phyloP scores from a whole-genome alignment of 345 rosid genomes.

The Syzygium oleosum region DNA sequence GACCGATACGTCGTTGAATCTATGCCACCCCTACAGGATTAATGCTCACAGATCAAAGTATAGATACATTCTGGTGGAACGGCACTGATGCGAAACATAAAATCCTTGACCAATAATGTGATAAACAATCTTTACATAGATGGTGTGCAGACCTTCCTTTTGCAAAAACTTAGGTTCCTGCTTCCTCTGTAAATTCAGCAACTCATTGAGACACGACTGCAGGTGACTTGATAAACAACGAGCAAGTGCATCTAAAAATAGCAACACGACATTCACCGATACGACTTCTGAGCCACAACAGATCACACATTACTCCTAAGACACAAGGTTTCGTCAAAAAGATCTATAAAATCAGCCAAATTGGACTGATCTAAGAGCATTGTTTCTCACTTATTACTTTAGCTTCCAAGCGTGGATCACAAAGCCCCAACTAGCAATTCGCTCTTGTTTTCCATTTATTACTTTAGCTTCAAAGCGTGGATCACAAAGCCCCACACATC shows the following conservation, averaged over 20 bases:
- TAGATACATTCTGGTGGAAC: background rate
- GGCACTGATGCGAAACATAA: background rate
- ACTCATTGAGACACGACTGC: background rate
- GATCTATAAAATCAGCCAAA: background rate
- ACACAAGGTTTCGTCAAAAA: background rate
- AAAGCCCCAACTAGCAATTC: background rate
- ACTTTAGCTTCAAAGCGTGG: background rate
- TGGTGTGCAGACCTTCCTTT: background rate
- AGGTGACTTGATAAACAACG: background rate
- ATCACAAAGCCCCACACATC: background rate
- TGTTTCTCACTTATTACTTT: background rate
- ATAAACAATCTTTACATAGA: background rate
- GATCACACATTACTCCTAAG: background rate
- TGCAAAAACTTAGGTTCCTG: background rate
- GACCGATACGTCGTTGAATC: background rate
- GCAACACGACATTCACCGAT: background rate
- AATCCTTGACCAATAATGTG: background rate
- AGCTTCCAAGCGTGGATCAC: background rate
- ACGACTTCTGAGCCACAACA: background rate
- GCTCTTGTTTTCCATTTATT: background rate
- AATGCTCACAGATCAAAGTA: background rate
- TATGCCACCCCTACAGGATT: background rate
- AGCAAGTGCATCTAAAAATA: background rate
- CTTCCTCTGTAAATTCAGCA: background rate
- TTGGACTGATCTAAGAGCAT: background rate